These are phyloP conservation scores for Parathielavia appendiculata DNA, from an alignment of 495 filamentous ascomycete genomes.

Conservation along the genomic window DNA sequence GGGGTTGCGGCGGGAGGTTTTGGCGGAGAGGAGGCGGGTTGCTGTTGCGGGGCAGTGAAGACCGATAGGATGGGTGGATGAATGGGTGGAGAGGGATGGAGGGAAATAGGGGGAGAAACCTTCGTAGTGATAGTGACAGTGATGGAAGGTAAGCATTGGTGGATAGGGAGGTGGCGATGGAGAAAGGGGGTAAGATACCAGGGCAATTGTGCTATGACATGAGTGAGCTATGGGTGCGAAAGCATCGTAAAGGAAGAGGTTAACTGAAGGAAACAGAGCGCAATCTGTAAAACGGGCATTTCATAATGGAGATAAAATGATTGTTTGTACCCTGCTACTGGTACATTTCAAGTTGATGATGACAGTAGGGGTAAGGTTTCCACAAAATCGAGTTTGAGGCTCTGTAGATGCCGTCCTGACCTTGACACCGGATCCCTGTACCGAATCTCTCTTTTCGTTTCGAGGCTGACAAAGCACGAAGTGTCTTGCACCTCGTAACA, in stretches of 20 bases:
- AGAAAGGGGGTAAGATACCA: not conserved
- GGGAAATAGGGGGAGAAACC: not conserved
- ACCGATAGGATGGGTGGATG: not conserved
- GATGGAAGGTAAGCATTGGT: not conserved
- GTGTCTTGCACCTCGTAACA: not conserved
- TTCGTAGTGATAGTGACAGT: not conserved
- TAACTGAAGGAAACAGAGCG: too few species aligned
- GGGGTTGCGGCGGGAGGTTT: conserved; percentile 48
- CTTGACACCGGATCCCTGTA: not conserved
- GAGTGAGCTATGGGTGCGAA: too few species aligned
- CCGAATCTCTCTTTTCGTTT: not conserved
- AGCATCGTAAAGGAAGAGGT: too few species aligned
- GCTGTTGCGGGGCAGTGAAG: not conserved
- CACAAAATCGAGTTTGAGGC: conserved; percentile 17
- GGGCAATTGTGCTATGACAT: not conserved
- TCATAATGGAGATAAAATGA: too few species aligned
- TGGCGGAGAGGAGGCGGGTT: conserved; percentile 30
- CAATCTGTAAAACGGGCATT: too few species aligned
- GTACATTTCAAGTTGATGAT: conserved; percentile 21
- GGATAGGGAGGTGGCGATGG: not conserved
- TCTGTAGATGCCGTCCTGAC: conserved; percentile 24
- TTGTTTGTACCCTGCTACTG: conserved; percentile 13
- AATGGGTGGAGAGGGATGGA: not conserved
- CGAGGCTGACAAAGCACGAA: too few species aligned
- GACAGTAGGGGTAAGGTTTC: not conserved